Percentiles rank a stretch among this genome's conserved stretches.
Evolutionary conservation across 306 rosid genomes (phyloP).

Genomic region (Vigna unguiculata): DNA sequence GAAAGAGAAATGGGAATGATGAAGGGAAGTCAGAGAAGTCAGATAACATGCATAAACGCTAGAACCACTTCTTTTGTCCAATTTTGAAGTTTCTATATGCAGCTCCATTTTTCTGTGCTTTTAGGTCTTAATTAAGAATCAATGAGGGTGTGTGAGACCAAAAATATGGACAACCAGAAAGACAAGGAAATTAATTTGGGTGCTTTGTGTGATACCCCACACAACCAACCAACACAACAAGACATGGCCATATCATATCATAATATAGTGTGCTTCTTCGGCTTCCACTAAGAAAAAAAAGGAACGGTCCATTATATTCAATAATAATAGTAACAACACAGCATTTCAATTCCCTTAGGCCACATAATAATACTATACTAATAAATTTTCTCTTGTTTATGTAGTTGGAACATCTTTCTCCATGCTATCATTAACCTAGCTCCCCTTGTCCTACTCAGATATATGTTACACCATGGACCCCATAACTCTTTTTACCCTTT

Average conservation of each 20-base stretch:
- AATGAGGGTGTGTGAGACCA: constrained; percentile 1
- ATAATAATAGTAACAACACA: constrained; percentile 4
- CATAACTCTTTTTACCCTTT: constrained; percentile 28
- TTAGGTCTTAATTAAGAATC: neutral
- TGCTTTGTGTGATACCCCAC: constrained; percentile 46
- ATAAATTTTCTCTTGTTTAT: neutral
- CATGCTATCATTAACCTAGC: constrained; percentile 17
- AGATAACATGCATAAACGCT: constrained; percentile 43
- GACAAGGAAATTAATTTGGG: constrained; percentile 44
- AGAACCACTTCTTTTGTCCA: constrained; percentile 52
- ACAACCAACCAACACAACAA: constrained; percentile 45
- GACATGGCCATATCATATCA: constrained; percentile 37
- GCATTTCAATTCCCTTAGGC: neutral
- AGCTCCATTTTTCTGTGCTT: neutral
- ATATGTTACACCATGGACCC: constrained; percentile 29
- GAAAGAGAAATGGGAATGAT: constrained; percentile 42
- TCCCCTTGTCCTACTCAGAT: constrained; percentile 10
- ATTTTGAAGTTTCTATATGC: constrained; percentile 41
- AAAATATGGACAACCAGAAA: constrained; percentile 36
- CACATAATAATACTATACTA: neutral
- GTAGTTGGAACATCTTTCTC: constrained; percentile 8
- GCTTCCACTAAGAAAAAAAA: constrained; percentile 48
- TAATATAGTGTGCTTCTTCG: constrained; percentile 43
- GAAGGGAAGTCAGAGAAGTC: constrained; percentile 54
- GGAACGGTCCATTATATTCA: constrained; percentile 49